These are phyloP conservation scores for Hirsutella thompsonii DNA, from an alignment of 2,329 filamentous ascomycete species.

Conservation along the genomic window DNA sequence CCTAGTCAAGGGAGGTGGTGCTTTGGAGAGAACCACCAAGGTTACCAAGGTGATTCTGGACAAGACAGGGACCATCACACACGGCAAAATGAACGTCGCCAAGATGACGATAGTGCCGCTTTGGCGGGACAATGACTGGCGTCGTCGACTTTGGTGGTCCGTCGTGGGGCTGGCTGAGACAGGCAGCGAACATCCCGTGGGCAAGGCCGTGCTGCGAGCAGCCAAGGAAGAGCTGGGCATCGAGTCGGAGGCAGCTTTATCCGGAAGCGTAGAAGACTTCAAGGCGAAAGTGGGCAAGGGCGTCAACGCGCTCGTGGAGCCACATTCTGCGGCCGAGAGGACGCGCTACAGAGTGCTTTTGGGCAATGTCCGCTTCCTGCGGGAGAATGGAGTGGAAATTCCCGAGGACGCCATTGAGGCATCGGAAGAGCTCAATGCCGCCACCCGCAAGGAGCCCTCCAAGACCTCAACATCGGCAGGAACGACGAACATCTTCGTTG, in stretches of 20 bases:
- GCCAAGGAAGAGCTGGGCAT: constrained; percentile 68
- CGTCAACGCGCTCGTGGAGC: constrained; percentile 71
- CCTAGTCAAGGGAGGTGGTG: constrained; percentile 91
- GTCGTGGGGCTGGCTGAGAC: constrained; percentile 90
- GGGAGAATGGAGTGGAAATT: constrained; percentile 54
- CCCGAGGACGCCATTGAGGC: constrained; percentile 50
- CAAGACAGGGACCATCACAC: constrained; percentile 90
- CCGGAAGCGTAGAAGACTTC: constrained; percentile 79
- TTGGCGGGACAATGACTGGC: constrained; percentile 59
- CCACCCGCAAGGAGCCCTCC: constrained; percentile 12
- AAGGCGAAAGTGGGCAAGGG: constrained; percentile 73
- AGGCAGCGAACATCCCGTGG: constrained; percentile 91
- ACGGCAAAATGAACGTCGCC: constrained; percentile 90
- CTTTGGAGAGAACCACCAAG: constrained; percentile 80
- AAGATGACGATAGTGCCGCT: constrained; percentile 49
- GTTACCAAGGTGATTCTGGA: constrained; percentile 85
- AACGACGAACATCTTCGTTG: constrained; percentile 83
- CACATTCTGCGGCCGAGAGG: constrained; percentile 52
- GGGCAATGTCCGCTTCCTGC: constrained; percentile 70
- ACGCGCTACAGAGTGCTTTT: constrained; percentile 67
- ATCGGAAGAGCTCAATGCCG: constrained; percentile 44
- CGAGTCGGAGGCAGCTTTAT: constrained; percentile 57
- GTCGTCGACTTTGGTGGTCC: constrained; percentile 81
- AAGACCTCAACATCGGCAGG: constrained; percentile 33
- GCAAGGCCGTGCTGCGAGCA: constrained; percentile 67